Evolutionary conservation across 164 flowering plant genomes (phyloP).

Genomic region (Sextonia rubra): DNA sequence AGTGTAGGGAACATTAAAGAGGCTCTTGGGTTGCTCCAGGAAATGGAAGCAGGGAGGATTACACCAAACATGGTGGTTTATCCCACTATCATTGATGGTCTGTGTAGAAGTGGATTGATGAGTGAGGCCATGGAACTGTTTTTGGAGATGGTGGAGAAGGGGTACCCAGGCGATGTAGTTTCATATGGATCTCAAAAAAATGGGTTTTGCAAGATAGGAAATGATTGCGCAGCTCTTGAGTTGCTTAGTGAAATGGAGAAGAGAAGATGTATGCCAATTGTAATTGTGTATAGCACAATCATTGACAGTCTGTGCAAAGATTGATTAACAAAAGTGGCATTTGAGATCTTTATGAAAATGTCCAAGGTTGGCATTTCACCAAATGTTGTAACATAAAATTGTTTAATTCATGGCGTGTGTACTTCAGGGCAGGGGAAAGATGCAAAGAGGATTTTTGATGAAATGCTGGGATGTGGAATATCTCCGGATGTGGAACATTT

Average conservation of each 20-base stretch:
- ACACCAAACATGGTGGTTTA: not conserved
- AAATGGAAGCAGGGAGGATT: not conserved
- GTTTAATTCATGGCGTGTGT: not conserved
- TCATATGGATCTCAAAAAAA: not conserved
- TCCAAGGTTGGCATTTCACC: not conserved
- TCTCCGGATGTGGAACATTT: not conserved
- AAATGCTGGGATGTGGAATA: not conserved
- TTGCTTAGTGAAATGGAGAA: not conserved
- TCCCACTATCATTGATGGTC: slow-evolving; percentile 1
- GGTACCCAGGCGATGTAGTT: not conserved
- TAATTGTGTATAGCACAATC: not conserved
- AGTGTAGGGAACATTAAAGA: not conserved
- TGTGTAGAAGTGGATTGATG: not conserved
- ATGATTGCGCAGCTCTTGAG: not conserved
- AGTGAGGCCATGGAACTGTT: slow-evolving; percentile 2
- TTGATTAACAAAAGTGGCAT: not conserved
- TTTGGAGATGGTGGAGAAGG: not conserved
- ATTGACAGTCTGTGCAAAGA: not conserved
- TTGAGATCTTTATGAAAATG: not conserved
- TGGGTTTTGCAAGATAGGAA: not conserved
- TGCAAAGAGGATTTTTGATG: not conserved
- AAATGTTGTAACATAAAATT: not conserved
- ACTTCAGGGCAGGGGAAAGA: too few relatives aligned
- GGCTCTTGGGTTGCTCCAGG: not conserved
- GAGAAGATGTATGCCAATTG: not conserved